These are phyloP conservation scores for Graphiopsis chlorocephala DNA, from an alignment of 2,329 filamentous ascomycete genomes.

Conservation along the genomic window DNA sequence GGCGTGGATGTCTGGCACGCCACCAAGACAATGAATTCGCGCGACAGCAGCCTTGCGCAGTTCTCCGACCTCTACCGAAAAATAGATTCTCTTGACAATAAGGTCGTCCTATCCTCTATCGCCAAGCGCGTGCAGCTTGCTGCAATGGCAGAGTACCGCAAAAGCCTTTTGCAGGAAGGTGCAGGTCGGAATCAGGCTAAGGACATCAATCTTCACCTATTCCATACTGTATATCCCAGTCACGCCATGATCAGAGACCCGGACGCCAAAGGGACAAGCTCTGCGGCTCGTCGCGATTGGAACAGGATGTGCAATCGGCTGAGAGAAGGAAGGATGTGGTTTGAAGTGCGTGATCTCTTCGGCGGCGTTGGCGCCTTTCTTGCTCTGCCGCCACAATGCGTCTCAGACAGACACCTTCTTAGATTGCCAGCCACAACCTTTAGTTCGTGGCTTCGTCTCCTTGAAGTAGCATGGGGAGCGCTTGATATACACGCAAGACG, in stretches of 20 bases:
- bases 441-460: background rate
- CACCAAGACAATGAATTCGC: background rate
- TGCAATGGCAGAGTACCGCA: background rate
- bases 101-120: background rate
- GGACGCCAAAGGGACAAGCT: background rate
- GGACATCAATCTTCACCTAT: too few relatives aligned
- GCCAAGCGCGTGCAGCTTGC: background rate
- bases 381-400: conserved; percentile 1
- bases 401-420: background rate
- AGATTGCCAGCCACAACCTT: background rate
- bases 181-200: background rate
- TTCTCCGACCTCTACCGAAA: background rate
- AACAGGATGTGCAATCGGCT: background rate
- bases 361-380: background rate
- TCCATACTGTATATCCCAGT: background rate
- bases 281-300: background rate
- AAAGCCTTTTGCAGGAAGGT: background rate
- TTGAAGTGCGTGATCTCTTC: background rate
- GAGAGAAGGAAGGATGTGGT: background rate
- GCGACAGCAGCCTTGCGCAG: background rate
- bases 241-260: too few relatives aligned
- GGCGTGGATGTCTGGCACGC: too few relatives aligned
- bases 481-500: background rate
- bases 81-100: background rate
- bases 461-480: background rate